These are phyloP conservation scores for Candida buenavistaensis DNA, from an alignment of 1,139 yeast species.

Conservation along the genomic window DNA sequence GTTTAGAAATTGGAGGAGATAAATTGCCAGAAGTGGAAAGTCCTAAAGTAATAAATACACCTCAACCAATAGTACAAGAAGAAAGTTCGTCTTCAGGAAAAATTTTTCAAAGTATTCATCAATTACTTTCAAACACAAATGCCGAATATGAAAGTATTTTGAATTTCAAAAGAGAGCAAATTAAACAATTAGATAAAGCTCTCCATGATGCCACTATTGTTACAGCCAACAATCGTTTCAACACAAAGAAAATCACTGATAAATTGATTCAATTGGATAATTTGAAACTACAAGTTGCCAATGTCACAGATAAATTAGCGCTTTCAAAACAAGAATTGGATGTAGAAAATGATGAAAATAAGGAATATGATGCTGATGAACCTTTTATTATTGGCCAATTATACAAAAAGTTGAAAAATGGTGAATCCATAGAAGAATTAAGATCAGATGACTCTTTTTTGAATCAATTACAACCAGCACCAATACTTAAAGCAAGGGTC, in stretches of 20 bases:
- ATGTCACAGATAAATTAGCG: slow-evolving; percentile 39
- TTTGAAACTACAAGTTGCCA: slow-evolving; percentile 45
- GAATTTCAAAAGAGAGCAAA: slow-evolving; percentile 38
- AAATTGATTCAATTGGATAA: slow-evolving; percentile 41
- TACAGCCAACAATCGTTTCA: slow-evolving; percentile 45
- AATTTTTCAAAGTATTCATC: slow-evolving; percentile 44
- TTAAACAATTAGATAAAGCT: slow-evolving; percentile 36
- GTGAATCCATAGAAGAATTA: slow-evolving; percentile 31
- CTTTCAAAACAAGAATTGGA: slow-evolving; percentile 25
- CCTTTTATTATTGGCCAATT: slow-evolving; percentile 70
- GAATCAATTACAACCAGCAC: slow-evolving; percentile 55
- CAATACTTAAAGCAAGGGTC: slow-evolving; percentile 71
- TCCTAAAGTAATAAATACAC: slow-evolving; percentile 18
- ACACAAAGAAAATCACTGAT: slow-evolving; percentile 38
- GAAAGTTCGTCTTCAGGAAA: slow-evolving; percentile 24
- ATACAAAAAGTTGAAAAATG: slow-evolving; percentile 47
- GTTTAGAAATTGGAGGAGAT: slow-evolving; percentile 25
- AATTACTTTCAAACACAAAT: slow-evolving; percentile 39
- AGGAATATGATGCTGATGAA: slow-evolving; percentile 73
- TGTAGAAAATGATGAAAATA: slow-evolving; percentile 18
- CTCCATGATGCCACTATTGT: slow-evolving; percentile 45
- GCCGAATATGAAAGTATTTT: slow-evolving; percentile 40
- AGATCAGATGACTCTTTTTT: slow-evolving; percentile 24
- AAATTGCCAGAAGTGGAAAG: slow-evolving; percentile 23
- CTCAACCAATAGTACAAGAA: slow-evolving; percentile 10